Evolutionary conservation across 2,329 filamentous ascomycete species (phyloP), one percentile per base, ranked within the genome.

Genomic region (Fusarium fujikuroi): DNA sequence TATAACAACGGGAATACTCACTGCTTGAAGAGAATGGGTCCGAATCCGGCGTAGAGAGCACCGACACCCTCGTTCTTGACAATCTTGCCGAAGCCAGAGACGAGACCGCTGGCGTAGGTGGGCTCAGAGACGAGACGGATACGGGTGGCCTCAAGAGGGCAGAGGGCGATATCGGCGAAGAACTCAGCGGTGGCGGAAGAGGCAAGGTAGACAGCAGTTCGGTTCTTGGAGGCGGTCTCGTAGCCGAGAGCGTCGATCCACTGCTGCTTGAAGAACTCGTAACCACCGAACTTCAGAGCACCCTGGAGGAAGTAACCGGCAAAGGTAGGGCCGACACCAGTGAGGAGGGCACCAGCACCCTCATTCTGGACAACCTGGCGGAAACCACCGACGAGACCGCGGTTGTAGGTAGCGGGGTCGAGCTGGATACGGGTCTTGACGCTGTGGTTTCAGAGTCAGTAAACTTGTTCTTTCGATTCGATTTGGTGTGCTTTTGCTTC

Each of bases 361-460:
- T 97, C 94, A 77, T 91, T 93, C 80, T 89, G 86, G 83, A 97
- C 89, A 84, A 97, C 93, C 87, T 96, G 92, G 80, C 90, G 89
- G 92, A 97, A 95, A 80, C 93, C 93, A 82, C 93, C 93, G 84
- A 97, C 88, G 84, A 97, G 87, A 82, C 94, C 94, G 80, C 88
- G 90, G 92, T 97, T 97, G 90, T 96, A 97, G 85, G 92, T 95
- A 79, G 83, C 87, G 77, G 94, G 94, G 85, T 97, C 94, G 83
- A 97, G 93, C 89, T 97, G 94, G 85, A 97, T 97, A 85, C 93
- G 91, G 80, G 94, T 97, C 92, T 97, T 97, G 89, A 97, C 93
- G 86, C 94, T 97, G 83, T 75, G 76, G 54, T 32, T 73, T 79
- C 63, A 28, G 25, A 57, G 56, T 77, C 39, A 80, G 77, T 69